phyloP scores from a whole-genome alignment of 2,329 filamentous ascomycete species.

The Diplodia mutila region DNA sequence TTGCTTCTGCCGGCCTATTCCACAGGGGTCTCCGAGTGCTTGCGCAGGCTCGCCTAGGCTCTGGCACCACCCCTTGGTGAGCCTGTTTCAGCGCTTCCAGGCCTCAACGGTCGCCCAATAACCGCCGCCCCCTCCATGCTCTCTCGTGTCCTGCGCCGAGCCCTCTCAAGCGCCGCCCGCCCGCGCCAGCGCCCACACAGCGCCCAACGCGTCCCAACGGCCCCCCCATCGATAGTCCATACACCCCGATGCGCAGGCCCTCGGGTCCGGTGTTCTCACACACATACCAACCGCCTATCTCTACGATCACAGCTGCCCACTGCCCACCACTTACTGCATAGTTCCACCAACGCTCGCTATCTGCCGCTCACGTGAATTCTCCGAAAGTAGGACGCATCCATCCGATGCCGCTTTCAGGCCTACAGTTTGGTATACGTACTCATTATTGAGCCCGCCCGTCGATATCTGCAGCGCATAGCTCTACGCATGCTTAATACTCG shows the following conservation, averaged over 20 bases:
- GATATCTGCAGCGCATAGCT: background rate
- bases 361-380: background rate
- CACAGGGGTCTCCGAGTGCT: background rate
- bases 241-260: background rate
- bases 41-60: background rate
- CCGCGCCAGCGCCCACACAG: background rate
- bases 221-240: background rate
- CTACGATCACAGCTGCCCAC: background rate
- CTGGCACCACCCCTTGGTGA: background rate
- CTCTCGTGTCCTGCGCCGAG: slow-evolving; percentile 1
- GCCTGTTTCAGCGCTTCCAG: background rate
- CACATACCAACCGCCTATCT: background rate
- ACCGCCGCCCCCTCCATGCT: background rate
- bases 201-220: background rate
- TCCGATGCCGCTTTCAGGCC: background rate
- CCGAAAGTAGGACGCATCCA: background rate
- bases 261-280: background rate
- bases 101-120: background rate
- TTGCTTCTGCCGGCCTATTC: slow-evolving; percentile 4
- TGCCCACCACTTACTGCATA: background rate
- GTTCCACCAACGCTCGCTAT: background rate
- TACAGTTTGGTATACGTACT: background rate
- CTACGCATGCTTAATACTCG: background rate
- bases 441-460: background rate
- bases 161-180: background rate